Conservation (phyloP, 2,329 filamentous ascomycete genomes). For the Leptographium wingfieldii region DNA sequence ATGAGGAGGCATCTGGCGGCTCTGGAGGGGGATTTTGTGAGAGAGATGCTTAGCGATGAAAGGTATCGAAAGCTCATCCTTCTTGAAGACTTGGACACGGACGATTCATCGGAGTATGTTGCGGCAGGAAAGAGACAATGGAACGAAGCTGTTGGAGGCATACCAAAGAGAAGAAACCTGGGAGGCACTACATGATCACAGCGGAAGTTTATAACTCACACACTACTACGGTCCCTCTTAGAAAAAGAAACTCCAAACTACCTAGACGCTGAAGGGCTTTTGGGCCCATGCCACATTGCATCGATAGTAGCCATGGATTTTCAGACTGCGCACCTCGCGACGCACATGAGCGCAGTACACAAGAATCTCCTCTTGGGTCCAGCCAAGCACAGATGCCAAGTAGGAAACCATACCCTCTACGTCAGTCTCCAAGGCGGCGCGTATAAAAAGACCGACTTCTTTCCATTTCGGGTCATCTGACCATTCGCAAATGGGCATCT, state of each 20-base stretch:
- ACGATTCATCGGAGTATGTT: background rate
- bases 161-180: background rate
- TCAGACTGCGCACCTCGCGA: slow-evolving; percentile 7
- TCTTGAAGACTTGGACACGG: background rate
- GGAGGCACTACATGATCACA: too few species aligned
- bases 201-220: too few species aligned
- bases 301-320: slow-evolving; percentile 7
- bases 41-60: background rate
- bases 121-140: background rate
- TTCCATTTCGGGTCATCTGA: slow-evolving; percentile 18
- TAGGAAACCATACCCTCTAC: slow-evolving; percentile 9
- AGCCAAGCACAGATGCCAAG: slow-evolving; percentile 8
- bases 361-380: slow-evolving; percentile 8
- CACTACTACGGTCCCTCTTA: too few species aligned
- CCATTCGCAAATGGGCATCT: slow-evolving; percentile 20
- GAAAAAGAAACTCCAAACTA: too few species aligned
- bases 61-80: background rate
- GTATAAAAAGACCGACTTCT: slow-evolving; percentile 14
- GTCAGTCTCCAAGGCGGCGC: slow-evolving; percentile 6
- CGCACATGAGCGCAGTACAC: slow-evolving; percentile 9
- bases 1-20: background rate
- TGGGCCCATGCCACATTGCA: slow-evolving; percentile 7
- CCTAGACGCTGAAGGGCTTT: slow-evolving; percentile 4
- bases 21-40: background rate
- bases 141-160: background rate